Conservation (phyloP, 1,284 basidiomycete species). For the Ustilago cynodontis region DNA sequence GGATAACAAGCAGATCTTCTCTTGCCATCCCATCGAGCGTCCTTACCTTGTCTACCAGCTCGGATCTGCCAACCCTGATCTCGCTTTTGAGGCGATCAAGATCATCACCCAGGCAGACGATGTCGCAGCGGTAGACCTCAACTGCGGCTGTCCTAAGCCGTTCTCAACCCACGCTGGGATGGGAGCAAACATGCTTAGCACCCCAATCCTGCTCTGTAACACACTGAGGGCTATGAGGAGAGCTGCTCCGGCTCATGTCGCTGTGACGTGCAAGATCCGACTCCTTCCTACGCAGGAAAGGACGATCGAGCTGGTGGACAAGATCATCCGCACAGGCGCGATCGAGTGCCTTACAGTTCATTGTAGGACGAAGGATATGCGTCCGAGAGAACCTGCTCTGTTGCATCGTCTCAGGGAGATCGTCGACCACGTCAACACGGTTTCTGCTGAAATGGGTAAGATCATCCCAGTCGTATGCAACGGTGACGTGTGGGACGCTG, state of each 20-base stretch:
- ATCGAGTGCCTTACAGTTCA: constrained; percentile 92
- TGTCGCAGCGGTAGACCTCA: constrained; percentile 92
- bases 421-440: constrained; percentile 80
- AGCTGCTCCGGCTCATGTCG: constrained; percentile 74
- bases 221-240: constrained; percentile 72
- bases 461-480: constrained; percentile 89
- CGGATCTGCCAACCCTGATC: constrained; percentile 86
- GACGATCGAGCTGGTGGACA: constrained; percentile 86
- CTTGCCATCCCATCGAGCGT: constrained; percentile 88
- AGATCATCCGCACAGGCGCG: constrained; percentile 84
- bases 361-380: constrained; percentile 93
- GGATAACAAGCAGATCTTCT: constrained; percentile 82
- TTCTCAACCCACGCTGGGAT: constrained; percentile 96
- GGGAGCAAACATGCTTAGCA: constrained; percentile 93
- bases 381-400: constrained; percentile 83
- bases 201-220: constrained; percentile 86
- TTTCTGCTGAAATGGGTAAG: constrained; percentile 72
- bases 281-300: constrained; percentile 86
- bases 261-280: constrained; percentile 80
- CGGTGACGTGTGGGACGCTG: constrained; percentile 86
- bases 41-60: constrained; percentile 77
- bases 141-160: constrained; percentile 88
- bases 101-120: constrained; percentile 81
- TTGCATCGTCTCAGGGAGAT: constrained; percentile 85
- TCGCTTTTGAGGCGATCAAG: constrained; percentile 91